Conservation (phyloP, 176 grass and related monocot species). For the Triticum turgidum region DNA sequence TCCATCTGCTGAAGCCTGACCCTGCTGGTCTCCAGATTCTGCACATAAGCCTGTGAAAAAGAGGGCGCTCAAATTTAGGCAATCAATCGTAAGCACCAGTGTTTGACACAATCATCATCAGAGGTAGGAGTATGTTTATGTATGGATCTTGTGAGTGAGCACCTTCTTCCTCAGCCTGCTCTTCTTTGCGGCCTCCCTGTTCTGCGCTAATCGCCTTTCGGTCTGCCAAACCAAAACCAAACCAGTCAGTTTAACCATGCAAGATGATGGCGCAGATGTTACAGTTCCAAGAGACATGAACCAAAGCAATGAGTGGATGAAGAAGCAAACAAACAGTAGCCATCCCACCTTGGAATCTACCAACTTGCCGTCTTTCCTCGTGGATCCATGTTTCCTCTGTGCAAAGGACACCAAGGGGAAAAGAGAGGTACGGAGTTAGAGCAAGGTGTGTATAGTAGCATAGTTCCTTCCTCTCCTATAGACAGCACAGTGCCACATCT, state of each 20-base stretch:
- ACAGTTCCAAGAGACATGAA: not conserved
- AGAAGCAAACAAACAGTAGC: not conserved
- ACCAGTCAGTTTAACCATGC: not conserved
- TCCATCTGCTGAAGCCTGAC: slow-evolving; percentile 91
- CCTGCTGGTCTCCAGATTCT: slow-evolving; percentile 90
- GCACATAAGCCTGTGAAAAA: slow-evolving; percentile 77
- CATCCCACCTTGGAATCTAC: slow-evolving; percentile 81
- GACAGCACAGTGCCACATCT: slow-evolving; percentile 32
- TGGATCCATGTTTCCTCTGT: slow-evolving; percentile 71
- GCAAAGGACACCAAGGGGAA: slow-evolving; percentile 21
- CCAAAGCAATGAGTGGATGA: not conserved
- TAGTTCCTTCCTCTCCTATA: slow-evolving; percentile 19
- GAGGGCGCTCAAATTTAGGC: not conserved
- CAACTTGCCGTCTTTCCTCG: slow-evolving; percentile 73
- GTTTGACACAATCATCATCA: not conserved
- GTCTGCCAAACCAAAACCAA: slow-evolving; percentile 42
- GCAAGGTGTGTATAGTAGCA: not conserved
- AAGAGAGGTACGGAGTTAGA: slow-evolving; percentile 14
- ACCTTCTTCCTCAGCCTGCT: slow-evolving; percentile 99
- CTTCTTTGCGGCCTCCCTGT: slow-evolving; percentile 96
- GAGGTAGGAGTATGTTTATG: not conserved
- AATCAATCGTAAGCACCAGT: not conserved
- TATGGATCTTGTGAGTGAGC: not conserved
- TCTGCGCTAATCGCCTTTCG: slow-evolving; percentile 87
- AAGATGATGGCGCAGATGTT: not conserved